Evolutionary conservation across 495 filamentous ascomycete genomes (phyloP).

Genomic region (Penicillium coprophilum): DNA sequence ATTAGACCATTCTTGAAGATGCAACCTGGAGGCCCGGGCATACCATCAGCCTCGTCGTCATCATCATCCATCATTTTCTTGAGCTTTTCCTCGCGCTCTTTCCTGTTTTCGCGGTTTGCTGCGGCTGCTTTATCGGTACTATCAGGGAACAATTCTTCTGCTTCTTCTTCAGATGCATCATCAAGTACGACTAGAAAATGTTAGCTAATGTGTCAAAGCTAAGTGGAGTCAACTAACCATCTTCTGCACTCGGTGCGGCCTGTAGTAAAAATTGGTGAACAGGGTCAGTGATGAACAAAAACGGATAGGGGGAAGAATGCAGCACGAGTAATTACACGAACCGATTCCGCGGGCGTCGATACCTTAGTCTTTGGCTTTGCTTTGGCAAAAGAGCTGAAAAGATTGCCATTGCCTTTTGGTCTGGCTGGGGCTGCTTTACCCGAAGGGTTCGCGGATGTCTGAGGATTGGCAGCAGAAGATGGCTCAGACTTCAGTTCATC

Average conservation of each 20-base stretch:
- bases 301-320: not conserved
- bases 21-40: not conserved
- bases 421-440: conserved; percentile 51
- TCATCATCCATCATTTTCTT: conserved; percentile 83
- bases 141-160: conserved; percentile 58
- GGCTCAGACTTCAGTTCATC: conserved; percentile 33
- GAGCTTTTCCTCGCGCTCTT: conserved; percentile 70
- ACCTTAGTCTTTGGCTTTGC: conserved; percentile 65
- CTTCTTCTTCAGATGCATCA: conserved; percentile 73
- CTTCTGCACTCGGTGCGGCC: conserved; percentile 45
- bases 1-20: not conserved
- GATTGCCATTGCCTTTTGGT: conserved; percentile 60
- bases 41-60: conserved; percentile 43
- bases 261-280: conserved; percentile 16
- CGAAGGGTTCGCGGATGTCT: conserved; percentile 36
- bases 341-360: conserved; percentile 42
- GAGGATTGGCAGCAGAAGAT: conserved; percentile 23
- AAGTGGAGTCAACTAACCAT: conserved; percentile 43
- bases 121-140: conserved; percentile 35
- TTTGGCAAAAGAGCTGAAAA: conserved; percentile 86
- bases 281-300: conserved; percentile 14
- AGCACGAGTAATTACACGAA: not conserved
- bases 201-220: conserved; percentile 17
- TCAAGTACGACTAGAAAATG: conserved; percentile 34
- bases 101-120: conserved; percentile 55